Evolutionary conservation across 805 yeast species (phyloP).

Genomic region (Jamesozyma rosinii): DNA sequence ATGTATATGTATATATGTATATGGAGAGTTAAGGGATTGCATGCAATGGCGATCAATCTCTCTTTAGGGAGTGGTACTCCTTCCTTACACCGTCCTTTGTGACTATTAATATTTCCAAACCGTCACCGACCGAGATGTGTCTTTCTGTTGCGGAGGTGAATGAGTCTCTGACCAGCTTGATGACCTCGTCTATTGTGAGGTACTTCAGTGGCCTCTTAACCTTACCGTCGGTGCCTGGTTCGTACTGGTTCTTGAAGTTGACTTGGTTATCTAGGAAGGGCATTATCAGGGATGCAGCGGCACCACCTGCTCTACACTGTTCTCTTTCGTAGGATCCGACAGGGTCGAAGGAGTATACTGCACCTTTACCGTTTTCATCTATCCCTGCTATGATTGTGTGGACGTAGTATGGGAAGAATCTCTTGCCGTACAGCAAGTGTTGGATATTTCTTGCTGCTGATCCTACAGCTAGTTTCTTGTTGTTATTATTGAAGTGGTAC

Average conservation of each 20-base stretch:
- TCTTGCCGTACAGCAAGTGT: conserved; percentile 81
- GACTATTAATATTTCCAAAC: conserved; percentile 79
- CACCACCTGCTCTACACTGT: conserved; percentile 96
- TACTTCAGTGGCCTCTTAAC: conserved; percentile 52
- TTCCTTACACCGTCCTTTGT: conserved; percentile 87
- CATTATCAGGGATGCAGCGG: conserved; percentile 92
- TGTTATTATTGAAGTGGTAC: conserved; percentile 85
- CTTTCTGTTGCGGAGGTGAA: conserved; percentile 95
- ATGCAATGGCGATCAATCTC: conserved; percentile 61
- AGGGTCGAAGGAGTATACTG: conserved; percentile 93
- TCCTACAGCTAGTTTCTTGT: conserved; percentile 51
- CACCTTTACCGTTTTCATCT: conserved; percentile 80
- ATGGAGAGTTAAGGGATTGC: too few species aligned
- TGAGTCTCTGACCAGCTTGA: conserved; percentile 84
- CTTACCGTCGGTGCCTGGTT: conserved; percentile 65
- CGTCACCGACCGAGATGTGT: conserved; percentile 97
- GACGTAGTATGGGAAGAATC: conserved; percentile 95
- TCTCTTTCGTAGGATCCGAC: conserved; percentile 97
- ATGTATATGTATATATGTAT: too few species aligned
- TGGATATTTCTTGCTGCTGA: conserved; percentile 88
- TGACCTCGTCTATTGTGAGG: conserved; percentile 72
- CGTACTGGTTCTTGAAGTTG: conserved; percentile 85
- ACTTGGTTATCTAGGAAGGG: conserved; percentile 97
- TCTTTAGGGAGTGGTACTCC: conserved; percentile 77
- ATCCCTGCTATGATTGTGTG: conserved; percentile 91